Base-by-base conservation (phyloP, 1,284 basidiomycete genomes). In the Pholiota adiposa region DNA sequence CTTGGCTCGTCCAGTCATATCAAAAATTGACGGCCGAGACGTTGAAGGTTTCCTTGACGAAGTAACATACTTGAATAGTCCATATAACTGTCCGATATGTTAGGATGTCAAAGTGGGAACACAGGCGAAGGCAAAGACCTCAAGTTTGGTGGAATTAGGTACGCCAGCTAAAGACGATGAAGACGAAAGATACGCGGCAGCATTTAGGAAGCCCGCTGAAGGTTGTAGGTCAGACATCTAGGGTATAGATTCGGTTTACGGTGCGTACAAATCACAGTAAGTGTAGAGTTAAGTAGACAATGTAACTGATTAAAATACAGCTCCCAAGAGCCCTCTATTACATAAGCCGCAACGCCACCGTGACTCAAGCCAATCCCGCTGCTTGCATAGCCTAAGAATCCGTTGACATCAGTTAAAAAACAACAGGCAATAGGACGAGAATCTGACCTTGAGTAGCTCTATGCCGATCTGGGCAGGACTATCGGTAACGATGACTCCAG, bases 391-490 rank as follows among this genome's bases (percentile, higher is more conserved):
- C 89, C 90, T 92, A 64, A 51, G 60, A 44, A 54, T 62, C 48
- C 59, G n/a, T 46, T 27, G 23, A 25, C 23, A 46, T 23, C 23
- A 46, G 40, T 40, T 46, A 56, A 40, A 1, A 33, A 27, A 49
- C 51, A 54, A 34, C 58, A 49, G n/a, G 21, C 11, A 46, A 50
- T 23, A 18, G 14, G 25, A 51, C 31, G 11, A 46, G 57, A 41
- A 23, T 54, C 34, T 46, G 18, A 91, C 92, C 85, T 94, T 89
- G 65, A 95, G 80, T 86, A 98, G 94, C 69, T 93, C 86, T 36
- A 77, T 68, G 52, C 96, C 96, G 73, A 98, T 96, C 81, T 96
- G 90, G 7, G 96, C 94, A n/a, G 97, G 97, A 73, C 93, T 96
- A 75, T 97, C 88, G 33, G 95, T 97, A 61, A 99, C 96, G 67